These are phyloP conservation scores for Colletotrichum tamarilloi DNA, from an alignment of 2,329 filamentous ascomycete genomes.

Conservation along the genomic window DNA sequence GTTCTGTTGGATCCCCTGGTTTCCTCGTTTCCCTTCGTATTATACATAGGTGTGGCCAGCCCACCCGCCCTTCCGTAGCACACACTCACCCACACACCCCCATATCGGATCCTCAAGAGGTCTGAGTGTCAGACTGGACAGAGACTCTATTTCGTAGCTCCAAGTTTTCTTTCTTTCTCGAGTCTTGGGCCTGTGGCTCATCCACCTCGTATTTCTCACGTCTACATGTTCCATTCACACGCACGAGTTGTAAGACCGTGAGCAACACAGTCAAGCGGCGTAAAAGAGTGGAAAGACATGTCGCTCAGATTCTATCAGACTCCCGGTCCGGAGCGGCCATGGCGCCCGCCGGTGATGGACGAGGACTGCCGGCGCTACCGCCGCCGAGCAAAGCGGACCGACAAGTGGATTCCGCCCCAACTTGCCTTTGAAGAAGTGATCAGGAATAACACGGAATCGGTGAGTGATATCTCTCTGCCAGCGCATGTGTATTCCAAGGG, in stretches of 20 bases:
- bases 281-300: conserved; percentile 20
- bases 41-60: conserved; percentile 20
- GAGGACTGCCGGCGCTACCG: conserved; percentile 37
- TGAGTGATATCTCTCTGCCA: conserved; percentile 32
- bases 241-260: background rate
- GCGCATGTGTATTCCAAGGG: background rate
- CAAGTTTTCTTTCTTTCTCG: background rate
- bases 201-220: background rate
- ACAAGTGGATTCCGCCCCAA: conserved; percentile 37
- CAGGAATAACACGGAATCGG: conserved; percentile 44
- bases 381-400: conserved; percentile 33
- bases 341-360: conserved; percentile 33
- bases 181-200: background rate
- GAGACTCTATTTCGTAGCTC: background rate
- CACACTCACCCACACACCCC: background rate
- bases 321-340: conserved; percentile 32
- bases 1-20: conserved; percentile 13
- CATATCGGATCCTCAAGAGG: background rate
- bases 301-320: conserved; percentile 36
- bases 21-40: conserved; percentile 14
- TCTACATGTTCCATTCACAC: background rate
- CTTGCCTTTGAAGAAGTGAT: conserved; percentile 45
- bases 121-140: background rate
- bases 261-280: background rate
- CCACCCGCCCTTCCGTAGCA: background rate